Percentiles rank a stretch among this genome's conserved stretches.
phyloP scores from a whole-genome alignment of 768 basidiomycete genomes.

The Termitomyces sp. region DNA sequence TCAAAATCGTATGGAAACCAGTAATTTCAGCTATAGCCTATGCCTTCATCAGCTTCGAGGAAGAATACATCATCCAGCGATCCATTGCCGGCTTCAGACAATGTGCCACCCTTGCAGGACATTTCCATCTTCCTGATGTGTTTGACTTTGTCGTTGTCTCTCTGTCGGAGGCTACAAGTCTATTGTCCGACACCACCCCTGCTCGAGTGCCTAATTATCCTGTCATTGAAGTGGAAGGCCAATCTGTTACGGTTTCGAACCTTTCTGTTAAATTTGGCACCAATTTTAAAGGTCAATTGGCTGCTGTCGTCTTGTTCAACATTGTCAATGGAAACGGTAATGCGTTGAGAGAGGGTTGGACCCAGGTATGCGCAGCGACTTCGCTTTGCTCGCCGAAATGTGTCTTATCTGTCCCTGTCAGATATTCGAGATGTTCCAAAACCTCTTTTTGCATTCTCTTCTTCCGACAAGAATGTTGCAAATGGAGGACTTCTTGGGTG shows the following conservation, averaged over 20 bases:
- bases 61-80: constrained; percentile 94
- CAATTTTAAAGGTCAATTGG: constrained; percentile 92
- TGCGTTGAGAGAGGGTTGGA: constrained; percentile 93
- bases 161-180: constrained; percentile 86
- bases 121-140: constrained; percentile 88
- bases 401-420: constrained; percentile 24
- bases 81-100: constrained; percentile 96
- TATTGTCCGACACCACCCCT: constrained; percentile 72
- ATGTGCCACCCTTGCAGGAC: constrained; percentile 89
- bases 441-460: constrained; percentile 90
- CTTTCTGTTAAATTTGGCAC: constrained; percentile 92
- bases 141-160: constrained; percentile 96
- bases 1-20: constrained; percentile 89
- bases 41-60: constrained; percentile 94
- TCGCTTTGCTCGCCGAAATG: background rate
- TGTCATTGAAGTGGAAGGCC: constrained; percentile 84
- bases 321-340: constrained; percentile 96
- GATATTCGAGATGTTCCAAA: constrained; percentile 99
- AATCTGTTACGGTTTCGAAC: constrained; percentile 86
- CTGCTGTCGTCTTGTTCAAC: constrained; percentile 95
- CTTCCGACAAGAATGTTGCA: constrained; percentile 88
- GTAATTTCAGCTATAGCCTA: constrained; percentile 93
- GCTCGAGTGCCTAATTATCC: constrained; percentile 81
- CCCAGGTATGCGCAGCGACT: constrained; percentile 50
- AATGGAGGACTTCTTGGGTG: constrained; percentile 99